Conservation (phyloP, 2,329 filamentous ascomycete species). For the Cyanodermella asteris region DNA sequence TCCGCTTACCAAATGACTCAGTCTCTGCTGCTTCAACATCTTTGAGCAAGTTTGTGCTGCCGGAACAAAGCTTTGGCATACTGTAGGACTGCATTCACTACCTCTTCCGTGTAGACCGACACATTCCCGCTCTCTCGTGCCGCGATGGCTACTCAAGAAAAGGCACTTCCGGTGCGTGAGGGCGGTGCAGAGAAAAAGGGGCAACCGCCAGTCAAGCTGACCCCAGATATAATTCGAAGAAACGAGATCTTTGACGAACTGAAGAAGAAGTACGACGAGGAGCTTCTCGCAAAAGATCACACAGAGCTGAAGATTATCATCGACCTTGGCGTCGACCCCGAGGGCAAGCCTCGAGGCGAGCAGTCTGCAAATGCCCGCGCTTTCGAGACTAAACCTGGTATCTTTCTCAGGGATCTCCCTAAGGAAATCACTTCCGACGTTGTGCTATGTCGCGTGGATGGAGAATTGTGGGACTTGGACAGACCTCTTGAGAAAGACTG, state of each 20-base stretch:
- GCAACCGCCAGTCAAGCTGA: too few species aligned
- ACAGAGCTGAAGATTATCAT: conserved; percentile 27
- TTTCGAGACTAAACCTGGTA: conserved; percentile 83
- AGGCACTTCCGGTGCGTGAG: too few species aligned
- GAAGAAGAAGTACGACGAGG: conserved; percentile 63
- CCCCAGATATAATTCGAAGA: conserved; percentile 63
- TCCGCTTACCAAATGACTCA: too few species aligned
- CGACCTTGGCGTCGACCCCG: conserved; percentile 19
- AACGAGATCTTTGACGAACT: conserved; percentile 74
- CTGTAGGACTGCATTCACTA: too few species aligned
- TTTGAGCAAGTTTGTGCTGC: too few species aligned
- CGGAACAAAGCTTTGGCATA: too few species aligned
- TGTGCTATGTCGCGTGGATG: conserved; percentile 69
- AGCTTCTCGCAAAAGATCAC: conserved; percentile 34
- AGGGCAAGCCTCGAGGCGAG: conserved; percentile 9
- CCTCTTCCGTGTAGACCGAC: too few species aligned
- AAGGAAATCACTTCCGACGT: conserved; percentile 61
- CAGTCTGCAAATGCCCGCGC: conserved; percentile 39
- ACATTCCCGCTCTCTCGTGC: too few species aligned
- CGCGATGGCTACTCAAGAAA: too few species aligned
- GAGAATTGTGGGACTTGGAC: conserved; percentile 79
- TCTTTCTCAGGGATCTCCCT: conserved; percentile 56
- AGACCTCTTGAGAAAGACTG: conserved; percentile 75
- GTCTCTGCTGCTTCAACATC: too few species aligned
- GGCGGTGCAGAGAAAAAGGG: too few species aligned